Conservation (phyloP, 805 yeast species). For the Teunomyces atbi region DNA sequence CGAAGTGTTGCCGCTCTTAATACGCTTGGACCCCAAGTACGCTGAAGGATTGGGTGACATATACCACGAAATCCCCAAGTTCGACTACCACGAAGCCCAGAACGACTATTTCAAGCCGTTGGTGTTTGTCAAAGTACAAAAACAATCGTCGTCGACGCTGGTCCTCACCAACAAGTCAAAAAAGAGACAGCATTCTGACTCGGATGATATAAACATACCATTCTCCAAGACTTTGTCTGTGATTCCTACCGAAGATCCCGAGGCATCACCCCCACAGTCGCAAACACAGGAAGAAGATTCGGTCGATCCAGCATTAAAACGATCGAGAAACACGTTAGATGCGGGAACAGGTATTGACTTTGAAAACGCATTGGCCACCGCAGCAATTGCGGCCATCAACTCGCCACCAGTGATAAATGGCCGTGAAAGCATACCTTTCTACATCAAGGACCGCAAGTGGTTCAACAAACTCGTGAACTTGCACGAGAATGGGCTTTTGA, state of each 20-base stretch:
- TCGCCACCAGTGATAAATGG: constrained; percentile 25
- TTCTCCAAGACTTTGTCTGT: constrained; percentile 9
- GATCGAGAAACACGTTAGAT: constrained; percentile 17
- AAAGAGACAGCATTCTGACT: constrained; percentile 7
- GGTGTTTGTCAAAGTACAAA: constrained; percentile 17
- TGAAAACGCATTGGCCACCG: constrained; percentile 27
- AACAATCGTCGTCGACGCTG: constrained; percentile 7
- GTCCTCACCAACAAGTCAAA: constrained; percentile 4
- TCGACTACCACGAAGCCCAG: constrained; percentile 29
- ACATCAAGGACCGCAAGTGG: constrained; percentile 38
- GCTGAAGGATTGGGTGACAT: constrained; percentile 29
- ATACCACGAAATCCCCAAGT: constrained; percentile 31
- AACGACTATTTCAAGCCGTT: constrained; percentile 26
- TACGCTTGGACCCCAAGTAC: constrained; percentile 25
- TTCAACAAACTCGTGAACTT: constrained; percentile 31
- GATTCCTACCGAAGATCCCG: constrained; percentile 10
- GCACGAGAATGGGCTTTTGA: constrained; percentile 25
- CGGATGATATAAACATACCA: constrained; percentile 4
- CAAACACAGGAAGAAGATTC: constrained; percentile 19
- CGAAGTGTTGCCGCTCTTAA: constrained; percentile 32
- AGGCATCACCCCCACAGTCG: constrained; percentile 5
- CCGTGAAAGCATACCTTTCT: constrained; percentile 23
- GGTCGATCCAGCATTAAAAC: constrained; percentile 29
- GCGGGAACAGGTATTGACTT: constrained; percentile 14
- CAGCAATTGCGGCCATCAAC: constrained; percentile 33